These are phyloP conservation scores for Lantana camara DNA, from an alignment of 257 asterid genomes.

Conservation along the genomic window DNA sequence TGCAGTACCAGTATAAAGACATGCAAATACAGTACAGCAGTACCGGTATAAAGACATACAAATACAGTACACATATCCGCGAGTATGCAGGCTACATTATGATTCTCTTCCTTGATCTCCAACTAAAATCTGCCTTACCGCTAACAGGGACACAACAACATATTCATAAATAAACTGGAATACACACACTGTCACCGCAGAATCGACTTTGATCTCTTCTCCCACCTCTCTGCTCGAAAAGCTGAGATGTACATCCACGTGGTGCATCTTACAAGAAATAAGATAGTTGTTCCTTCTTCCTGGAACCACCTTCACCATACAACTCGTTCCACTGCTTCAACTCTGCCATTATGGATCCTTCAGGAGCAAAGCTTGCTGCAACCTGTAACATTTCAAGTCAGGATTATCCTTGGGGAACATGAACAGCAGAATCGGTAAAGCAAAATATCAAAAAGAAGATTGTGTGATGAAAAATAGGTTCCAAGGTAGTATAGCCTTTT, in stretches of 20 bases:
- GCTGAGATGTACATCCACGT: no score
- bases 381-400: constrained; percentile 39
- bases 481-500: background rate
- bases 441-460: background rate
- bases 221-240: no score
- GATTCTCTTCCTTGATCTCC: no score
- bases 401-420: background rate
- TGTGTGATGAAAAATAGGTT: background rate
- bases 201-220: background rate
- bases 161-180: no score
- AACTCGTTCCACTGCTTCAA: constrained; percentile 74
- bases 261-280: constrained; percentile 53
- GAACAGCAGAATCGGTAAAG: background rate
- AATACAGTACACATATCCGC: no score
- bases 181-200: background rate
- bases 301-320: constrained; percentile 83
- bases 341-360: constrained; percentile 71
- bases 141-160: background rate
- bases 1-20: no score
- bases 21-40: no score
- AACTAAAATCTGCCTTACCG: no score
- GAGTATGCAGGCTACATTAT: no score
- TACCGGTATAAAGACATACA: no score
- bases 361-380: constrained; percentile 79
- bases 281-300: constrained; percentile 78